phyloP scores from a whole-genome alignment of 2,329 filamentous ascomycete genomes.

The Davidsoniella australis region DNA sequence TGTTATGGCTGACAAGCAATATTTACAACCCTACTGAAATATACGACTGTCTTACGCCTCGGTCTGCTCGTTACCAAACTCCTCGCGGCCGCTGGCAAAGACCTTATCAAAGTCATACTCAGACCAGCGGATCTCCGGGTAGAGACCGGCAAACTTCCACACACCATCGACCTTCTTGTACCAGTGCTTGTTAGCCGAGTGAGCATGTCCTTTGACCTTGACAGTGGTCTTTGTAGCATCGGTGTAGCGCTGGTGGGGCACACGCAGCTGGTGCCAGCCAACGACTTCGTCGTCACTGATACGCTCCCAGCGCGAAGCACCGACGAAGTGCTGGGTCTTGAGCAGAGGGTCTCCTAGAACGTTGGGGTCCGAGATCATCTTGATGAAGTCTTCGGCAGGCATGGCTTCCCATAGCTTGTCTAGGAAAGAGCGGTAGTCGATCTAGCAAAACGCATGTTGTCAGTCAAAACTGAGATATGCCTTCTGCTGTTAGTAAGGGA shows the following conservation, averaged over 20 bases:
- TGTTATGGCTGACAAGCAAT: too few relatives aligned
- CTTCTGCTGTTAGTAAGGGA: slow-evolving; percentile 24
- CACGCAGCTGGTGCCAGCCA: slow-evolving; percentile 44
- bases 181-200: slow-evolving; percentile 39
- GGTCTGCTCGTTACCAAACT: slow-evolving; percentile 9
- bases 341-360: slow-evolving; percentile 45
- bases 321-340: slow-evolving; percentile 49
- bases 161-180: slow-evolving; percentile 40
- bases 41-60: too few relatives aligned
- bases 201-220: slow-evolving; percentile 41
- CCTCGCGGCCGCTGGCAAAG: slow-evolving; percentile 20
- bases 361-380: slow-evolving; percentile 37
- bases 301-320: slow-evolving; percentile 39
- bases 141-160: slow-evolving; percentile 43
- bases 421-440: slow-evolving; percentile 54
- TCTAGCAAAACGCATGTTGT: slow-evolving; percentile 28
- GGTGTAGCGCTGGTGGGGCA: slow-evolving; percentile 44
- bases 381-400: slow-evolving; percentile 42
- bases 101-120: slow-evolving; percentile 41
- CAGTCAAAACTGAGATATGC: slow-evolving; percentile 42
- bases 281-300: slow-evolving; percentile 40
- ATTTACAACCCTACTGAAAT: too few relatives aligned
- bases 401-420: slow-evolving; percentile 44
- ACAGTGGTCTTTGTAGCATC: slow-evolving; percentile 30
- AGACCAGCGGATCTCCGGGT: slow-evolving; percentile 37